phyloP scores from a whole-genome alignment of 2,329 filamentous ascomycete genomes.

The Aspergillus viridinutans region DNA sequence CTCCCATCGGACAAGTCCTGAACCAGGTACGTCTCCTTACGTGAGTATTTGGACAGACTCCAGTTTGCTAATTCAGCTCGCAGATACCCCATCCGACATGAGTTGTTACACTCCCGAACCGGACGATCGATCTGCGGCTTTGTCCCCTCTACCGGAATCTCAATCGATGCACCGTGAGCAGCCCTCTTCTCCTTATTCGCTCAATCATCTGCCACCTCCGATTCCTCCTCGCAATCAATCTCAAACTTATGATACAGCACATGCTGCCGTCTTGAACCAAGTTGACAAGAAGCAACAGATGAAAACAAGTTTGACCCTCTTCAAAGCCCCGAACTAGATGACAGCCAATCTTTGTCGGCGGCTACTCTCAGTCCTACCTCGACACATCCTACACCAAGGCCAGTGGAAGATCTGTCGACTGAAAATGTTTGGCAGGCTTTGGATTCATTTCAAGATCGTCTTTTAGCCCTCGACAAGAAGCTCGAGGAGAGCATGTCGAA shows the following conservation, averaged over 20 bases:
- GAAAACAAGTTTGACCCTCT: conserved; percentile 23
- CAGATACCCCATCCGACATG: conserved; percentile 37
- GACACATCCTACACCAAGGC: conserved; percentile 10
- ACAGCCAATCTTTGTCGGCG: conserved; percentile 17
- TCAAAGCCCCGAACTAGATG: conserved; percentile 25
- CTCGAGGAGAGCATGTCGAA: conserved; percentile 15
- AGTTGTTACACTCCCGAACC: conserved; percentile 35
- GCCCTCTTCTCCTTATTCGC: conserved; percentile 8
- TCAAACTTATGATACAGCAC: background rate
- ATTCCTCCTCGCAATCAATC: background rate
- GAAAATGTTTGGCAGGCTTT: conserved; percentile 14
- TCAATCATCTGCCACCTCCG: background rate
- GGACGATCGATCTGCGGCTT: conserved; percentile 24
- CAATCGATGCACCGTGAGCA: conserved; percentile 24
- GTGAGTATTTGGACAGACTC: background rate
- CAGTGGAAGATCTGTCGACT: conserved; percentile 1
- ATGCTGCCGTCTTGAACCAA: background rate
- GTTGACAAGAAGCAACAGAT: conserved; percentile 13
- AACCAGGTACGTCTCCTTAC: conserved; percentile 25
- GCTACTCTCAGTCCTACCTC: conserved; percentile 10
- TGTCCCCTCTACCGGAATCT: conserved; percentile 27
- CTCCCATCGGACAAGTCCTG: conserved; percentile 24
- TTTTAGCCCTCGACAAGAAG: conserved; percentile 13
- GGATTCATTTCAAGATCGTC: conserved; percentile 13
- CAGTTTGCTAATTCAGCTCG: background rate